Evolutionary conservation across 2,329 filamentous ascomycete genomes (phyloP).

Genomic region (Bipolaris oryzae): DNA sequence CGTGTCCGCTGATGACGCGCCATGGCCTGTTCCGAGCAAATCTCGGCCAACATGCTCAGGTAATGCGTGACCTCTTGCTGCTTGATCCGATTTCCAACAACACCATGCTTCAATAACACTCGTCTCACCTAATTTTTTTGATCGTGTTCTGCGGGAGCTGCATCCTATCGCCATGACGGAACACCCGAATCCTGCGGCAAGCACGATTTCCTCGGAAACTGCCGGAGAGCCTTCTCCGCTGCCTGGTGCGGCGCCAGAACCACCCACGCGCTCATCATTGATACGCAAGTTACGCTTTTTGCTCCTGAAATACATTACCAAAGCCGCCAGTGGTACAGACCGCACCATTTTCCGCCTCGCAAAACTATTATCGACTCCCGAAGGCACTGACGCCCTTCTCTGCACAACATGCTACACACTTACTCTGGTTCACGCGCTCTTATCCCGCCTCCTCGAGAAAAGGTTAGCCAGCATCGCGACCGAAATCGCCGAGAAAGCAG

Average conservation of each 20-base stretch:
- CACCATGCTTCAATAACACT: conserved; percentile 9
- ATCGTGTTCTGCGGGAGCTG: background rate
- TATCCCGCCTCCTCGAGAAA: conserved; percentile 46
- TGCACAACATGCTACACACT: conserved; percentile 54
- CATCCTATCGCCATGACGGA: conserved; percentile 16
- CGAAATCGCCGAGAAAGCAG: conserved; percentile 47
- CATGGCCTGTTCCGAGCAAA: conserved; percentile 6
- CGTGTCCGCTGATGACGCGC: no score
- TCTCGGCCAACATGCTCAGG: conserved; percentile 15
- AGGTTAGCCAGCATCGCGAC: conserved; percentile 46
- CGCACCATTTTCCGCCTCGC: conserved; percentile 42
- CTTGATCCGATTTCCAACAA: background rate
- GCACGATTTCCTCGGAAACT: conserved; percentile 30
- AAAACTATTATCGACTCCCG: conserved; percentile 48
- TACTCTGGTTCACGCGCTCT: conserved; percentile 48
- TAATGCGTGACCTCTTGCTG: background rate
- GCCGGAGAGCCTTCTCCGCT: conserved; percentile 12
- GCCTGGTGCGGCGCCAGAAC: conserved; percentile 17
- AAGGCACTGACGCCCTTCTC: conserved; percentile 50
- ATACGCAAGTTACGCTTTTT: conserved; percentile 23
- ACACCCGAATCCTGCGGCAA: conserved; percentile 24
- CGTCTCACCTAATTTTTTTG: background rate
- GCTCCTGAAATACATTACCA: conserved; percentile 26
- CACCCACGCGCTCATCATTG: conserved; percentile 9
- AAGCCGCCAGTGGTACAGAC: conserved; percentile 37